Conservation (phyloP, 805 yeast species). For the Candida incommunis region DNA sequence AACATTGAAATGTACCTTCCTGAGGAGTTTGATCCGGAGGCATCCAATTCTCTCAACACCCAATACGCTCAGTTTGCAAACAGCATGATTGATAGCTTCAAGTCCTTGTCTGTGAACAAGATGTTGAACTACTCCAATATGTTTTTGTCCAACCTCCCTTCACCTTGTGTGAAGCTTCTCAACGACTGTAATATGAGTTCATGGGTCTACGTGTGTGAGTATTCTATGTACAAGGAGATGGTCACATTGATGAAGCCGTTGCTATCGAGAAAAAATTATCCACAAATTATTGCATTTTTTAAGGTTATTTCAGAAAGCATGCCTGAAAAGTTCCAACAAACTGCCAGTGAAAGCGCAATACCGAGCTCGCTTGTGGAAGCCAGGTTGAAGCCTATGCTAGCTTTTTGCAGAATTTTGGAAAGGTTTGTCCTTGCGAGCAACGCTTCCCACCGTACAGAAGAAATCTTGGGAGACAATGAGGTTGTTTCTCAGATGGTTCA, state of each 20-base stretch:
- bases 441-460: conserved; percentile 35
- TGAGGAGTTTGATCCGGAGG: conserved; percentile 35
- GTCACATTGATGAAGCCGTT: conserved; percentile 49
- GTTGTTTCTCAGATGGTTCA: conserved; percentile 37
- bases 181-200: conserved; percentile 31
- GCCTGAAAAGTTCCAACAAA: conserved; percentile 23
- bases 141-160: conserved; percentile 43
- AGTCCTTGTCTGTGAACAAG: conserved; percentile 53
- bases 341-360: conserved; percentile 18
- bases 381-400: conserved; percentile 39
- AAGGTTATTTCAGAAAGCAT: conserved; percentile 37
- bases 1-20: conserved; percentile 30
- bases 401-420: conserved; percentile 37
- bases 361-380: conserved; percentile 37
- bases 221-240: conserved; percentile 40
- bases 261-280: conserved; percentile 43
- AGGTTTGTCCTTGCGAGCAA: conserved; percentile 41
- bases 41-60: conserved; percentile 46
- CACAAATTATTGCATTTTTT: conserved; percentile 38
- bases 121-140: conserved; percentile 38
- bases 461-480: conserved; percentile 27
- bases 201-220: conserved; percentile 62
- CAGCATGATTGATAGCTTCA: conserved; percentile 46
- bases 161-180: conserved; percentile 48
- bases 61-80: conserved; percentile 53